Evolutionary conservation across 2,329 filamentous ascomycete genomes (phyloP), one percentile per base, ranked within the genome.

Genomic region (Pestalotiopsis fici): DNA sequence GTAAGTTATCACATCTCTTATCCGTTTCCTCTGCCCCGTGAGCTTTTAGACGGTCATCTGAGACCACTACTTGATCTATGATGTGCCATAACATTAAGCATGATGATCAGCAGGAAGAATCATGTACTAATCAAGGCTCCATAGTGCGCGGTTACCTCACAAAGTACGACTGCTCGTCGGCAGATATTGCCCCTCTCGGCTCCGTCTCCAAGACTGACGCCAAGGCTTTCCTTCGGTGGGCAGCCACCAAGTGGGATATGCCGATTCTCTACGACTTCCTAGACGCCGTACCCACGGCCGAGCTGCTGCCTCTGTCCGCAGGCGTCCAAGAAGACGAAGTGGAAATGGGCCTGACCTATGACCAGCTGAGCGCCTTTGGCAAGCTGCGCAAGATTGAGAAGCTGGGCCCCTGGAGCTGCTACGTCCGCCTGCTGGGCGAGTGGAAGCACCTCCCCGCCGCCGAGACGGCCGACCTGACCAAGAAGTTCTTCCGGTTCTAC

Each of bases 161-260:
- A 12, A 64, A n/a, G 18, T 56, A 67, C 21, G 89, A 91, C 72
- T 82, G 81, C 67, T 81, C 78, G 9, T 81, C 78, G 31, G 83
- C 81, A 4, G 83, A 85, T 70, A 83, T 90, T 75, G 89, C 91
- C 71, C 90, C 90, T 3, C 90, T 91, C 63, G 89, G 88, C 18
- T 84, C 83, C 5, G 85, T 86, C 47, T 79, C 79, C 67, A 61
- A 60, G 13, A 18, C n/a, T 2, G 92, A 94, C 72, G 81, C 93
- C 1, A 93, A 92, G 76, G 79, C 85, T 11, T 94, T 95, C 79
- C 91, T 94, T 68, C 81, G 80, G n/a, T 94, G 88, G 84, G 86
- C 89, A 2, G 78, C 82, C 64, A 80, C 76, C 21, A 80, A 84
- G 43, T 93, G 92, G 73, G 77, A 85, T 4, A 78, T 95, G 1